A percentile compares a stretch with the other conserved stretches of the same genome.
These are phyloP conservation scores for Lentinula boryana DNA, from an alignment of 768 basidiomycete species.

Conservation along the genomic window DNA sequence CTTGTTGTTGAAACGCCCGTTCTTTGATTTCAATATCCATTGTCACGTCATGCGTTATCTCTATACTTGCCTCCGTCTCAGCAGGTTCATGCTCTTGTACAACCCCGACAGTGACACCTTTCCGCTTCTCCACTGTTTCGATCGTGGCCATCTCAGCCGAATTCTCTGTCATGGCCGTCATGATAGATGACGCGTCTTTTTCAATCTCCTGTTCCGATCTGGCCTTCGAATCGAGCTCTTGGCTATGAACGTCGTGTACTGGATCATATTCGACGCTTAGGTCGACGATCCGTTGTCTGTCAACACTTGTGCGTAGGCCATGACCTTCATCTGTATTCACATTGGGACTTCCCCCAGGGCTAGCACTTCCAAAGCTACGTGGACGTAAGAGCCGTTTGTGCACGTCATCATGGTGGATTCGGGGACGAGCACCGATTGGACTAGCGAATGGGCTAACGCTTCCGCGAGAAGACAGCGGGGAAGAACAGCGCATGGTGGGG, in stretches of 20 bases:
- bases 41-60: conserved; percentile 1
- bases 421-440: conserved; percentile 18
- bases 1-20: not conserved
- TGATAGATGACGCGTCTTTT: conserved; percentile 30
- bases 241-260: not conserved
- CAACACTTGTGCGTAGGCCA: not conserved
- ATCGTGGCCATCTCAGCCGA: conserved; percentile 48
- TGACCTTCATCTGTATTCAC: not conserved
- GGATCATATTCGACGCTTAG: not conserved
- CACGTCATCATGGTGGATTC: conserved; percentile 38
- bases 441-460: not conserved
- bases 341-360: conserved; percentile 11
- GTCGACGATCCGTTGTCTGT: conserved; percentile 2
- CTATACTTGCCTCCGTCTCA: conserved; percentile 5
- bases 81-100: conserved; percentile 4
- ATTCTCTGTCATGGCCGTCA: conserved; percentile 34
- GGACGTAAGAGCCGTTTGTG: conserved; percentile 33
- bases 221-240: not conserved
- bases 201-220: conserved; percentile 27
- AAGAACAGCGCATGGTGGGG: conserved; percentile 15
- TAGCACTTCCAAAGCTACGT: conserved; percentile 33
- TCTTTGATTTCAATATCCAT: not conserved
- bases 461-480: conserved; percentile 6
- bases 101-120: conserved; percentile 13
- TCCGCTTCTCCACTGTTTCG: conserved; percentile 39